These are phyloP conservation scores for Hypholoma fasciculare DNA, from an alignment of 768 basidiomycete genomes.

Conservation along the genomic window DNA sequence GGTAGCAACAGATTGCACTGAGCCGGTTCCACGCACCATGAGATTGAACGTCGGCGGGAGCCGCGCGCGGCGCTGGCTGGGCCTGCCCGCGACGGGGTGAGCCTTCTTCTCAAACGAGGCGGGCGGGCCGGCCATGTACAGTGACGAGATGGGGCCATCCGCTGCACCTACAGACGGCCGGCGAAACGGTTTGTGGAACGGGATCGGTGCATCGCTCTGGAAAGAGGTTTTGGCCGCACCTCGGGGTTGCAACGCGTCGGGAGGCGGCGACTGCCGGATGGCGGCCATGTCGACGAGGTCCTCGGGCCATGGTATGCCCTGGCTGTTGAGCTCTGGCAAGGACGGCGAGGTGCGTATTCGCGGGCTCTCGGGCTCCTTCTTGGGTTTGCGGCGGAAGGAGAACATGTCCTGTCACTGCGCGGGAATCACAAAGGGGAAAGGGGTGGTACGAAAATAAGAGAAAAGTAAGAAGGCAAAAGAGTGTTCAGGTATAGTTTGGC, in stretches of 20 bases:
- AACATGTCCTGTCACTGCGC: conserved; percentile 50
- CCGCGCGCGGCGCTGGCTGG: conserved; percentile 65
- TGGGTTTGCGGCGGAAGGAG: conserved; percentile 71
- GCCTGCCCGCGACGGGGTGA: conserved; percentile 41
- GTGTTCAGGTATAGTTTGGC: conserved; percentile 7
- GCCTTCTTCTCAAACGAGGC: conserved; percentile 57
- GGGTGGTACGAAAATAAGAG: conserved; percentile 20
- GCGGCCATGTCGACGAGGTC: conserved; percentile 74
- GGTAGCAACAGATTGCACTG: conserved; percentile 13
- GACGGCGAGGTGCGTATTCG: conserved; percentile 76
- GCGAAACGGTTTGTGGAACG: conserved; percentile 83
- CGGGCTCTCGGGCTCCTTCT: conserved; percentile 45
- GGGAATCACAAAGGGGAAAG: conserved; percentile 14
- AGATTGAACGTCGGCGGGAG: conserved; percentile 81
- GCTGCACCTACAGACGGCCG: conserved; percentile 48
- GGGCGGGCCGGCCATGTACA: conserved; percentile 71
- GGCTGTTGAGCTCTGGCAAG: conserved; percentile 72
- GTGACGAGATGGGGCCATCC: conserved; percentile 59
- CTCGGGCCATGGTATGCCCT: conserved; percentile 84
- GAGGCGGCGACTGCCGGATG: conserved; percentile 49
- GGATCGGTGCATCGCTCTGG: conserved; percentile 56
- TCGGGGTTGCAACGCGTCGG: conserved; percentile 41
- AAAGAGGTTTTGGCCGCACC: conserved; percentile 76
- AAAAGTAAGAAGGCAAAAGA: conserved; percentile 23
- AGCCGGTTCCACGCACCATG: conserved; percentile 53